Base-by-base conservation (phyloP, 768 basidiomycete species). In the Hericium coralloides region DNA sequence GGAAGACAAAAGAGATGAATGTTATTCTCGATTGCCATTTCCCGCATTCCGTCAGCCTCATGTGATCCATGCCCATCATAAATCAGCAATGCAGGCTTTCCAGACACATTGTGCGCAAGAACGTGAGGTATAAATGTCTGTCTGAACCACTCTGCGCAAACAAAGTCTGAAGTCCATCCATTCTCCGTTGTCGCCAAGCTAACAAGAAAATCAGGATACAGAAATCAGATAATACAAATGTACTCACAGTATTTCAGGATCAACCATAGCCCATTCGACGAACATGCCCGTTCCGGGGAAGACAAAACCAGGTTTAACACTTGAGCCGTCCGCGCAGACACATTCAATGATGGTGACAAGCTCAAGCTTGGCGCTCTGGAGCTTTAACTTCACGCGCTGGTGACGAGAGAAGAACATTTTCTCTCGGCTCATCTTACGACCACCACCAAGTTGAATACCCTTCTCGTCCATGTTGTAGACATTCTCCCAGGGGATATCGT, bases 61-160 rank as follows among this genome's bases (percentile, higher is more conserved):
- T 79, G 77, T 0, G 76, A 79, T 36, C 67, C 68, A 64, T 79
- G 78, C 1, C 77, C 74, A 68, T 79, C 71, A n/a, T 67, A 68
- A 23, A 77, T 70, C 20, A 79, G 71, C 0, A 78, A 55, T 36
- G 75, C 72, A 6, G 62, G 64, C 17, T 69, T 67, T 15, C 64
- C 64, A 2, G 64, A 59, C 0, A 22, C 61, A 26, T 69, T 69
- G 8, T 55, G 62, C 5, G 60, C 65, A 8, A 22, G 67, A 2
- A 70, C 69, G 31, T 71, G 65, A 3, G 72, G 76, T 53, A 77
- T 65, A 57, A 78, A 79, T 15, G 26, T 55, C 12, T 71, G 61
- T 49, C 67, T 41, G 38, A 79, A 73, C 77, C 78, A 79, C n/a
- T 70, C 55, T 1, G 45, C 18, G 26, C 70, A 66, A 9, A 76